A percentile compares a stretch with the other conserved stretches of the same genome.
Evolutionary conservation across 768 basidiomycete species (phyloP).

Genomic region (Guyanaporus albipodus): DNA sequence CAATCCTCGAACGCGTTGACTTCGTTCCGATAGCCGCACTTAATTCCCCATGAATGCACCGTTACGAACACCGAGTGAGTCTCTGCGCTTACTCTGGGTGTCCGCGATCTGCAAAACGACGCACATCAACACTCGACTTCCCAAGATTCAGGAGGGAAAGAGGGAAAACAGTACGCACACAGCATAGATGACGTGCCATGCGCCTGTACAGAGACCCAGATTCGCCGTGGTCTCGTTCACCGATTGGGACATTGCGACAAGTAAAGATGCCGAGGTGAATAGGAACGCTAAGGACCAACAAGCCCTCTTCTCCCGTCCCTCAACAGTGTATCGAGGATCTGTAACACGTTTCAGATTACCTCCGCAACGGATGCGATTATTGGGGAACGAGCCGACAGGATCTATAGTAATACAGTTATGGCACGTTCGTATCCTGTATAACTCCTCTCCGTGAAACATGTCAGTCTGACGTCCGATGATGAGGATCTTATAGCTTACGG

Average conservation of each 20-base stretch:
- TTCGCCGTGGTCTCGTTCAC: constrained; percentile 15
- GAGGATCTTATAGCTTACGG: too few relatives aligned
- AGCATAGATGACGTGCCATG: constrained; percentile 12
- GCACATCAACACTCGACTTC: neutral
- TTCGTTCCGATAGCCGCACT: constrained; percentile 23
- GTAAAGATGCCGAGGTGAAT: constrained; percentile 1
- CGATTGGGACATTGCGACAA: neutral
- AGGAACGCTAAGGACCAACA: neutral
- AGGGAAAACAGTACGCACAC: constrained; percentile 5
- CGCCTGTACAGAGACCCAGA: constrained; percentile 10
- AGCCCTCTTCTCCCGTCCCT: neutral
- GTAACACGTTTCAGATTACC: constrained; percentile 20
- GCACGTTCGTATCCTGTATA: too few relatives aligned
- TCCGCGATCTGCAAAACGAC: constrained; percentile 15
- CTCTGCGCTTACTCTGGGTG: neutral
- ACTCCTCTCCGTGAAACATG: too few relatives aligned
- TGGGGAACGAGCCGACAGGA: constrained; percentile 20
- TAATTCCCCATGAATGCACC: constrained; percentile 11
- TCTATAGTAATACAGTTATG: too few relatives aligned
- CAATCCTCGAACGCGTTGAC: constrained; percentile 14
- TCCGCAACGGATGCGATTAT: constrained; percentile 7
- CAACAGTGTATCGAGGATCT: constrained; percentile 10
- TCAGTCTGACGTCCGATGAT: too few relatives aligned
- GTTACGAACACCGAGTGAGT: constrained; percentile 1
- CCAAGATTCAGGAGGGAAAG: neutral